Percentiles rank a stretch among this genome's conserved stretches.
Evolutionary conservation across 768 basidiomycete species (phyloP).

Genomic region (Phaeotremella skinneri): DNA sequence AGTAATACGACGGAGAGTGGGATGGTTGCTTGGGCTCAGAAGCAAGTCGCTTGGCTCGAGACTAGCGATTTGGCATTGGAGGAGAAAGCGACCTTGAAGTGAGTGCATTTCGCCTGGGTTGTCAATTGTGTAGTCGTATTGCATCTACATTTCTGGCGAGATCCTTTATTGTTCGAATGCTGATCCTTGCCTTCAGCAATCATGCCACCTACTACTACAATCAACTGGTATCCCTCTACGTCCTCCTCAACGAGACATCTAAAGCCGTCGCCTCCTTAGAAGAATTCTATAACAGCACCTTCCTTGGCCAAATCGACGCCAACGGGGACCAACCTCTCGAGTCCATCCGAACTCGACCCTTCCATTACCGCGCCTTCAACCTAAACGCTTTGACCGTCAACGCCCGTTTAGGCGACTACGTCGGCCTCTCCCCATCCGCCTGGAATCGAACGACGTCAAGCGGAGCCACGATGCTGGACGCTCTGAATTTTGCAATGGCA

Average conservation of each 20-base stretch:
- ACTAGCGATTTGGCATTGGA: constrained; percentile 54
- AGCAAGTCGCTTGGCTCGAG: constrained; percentile 59
- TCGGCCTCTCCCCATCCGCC: constrained; percentile 54
- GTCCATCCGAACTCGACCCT: constrained; percentile 62
- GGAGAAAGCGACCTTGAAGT: constrained; percentile 59
- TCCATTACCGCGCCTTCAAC: constrained; percentile 68
- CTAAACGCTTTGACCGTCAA: constrained; percentile 65
- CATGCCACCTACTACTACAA: constrained; percentile 66
- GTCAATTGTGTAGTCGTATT: no score
- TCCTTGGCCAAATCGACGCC: constrained; percentile 58
- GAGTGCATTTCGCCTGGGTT: constrained; percentile 27
- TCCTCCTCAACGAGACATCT: constrained; percentile 58
- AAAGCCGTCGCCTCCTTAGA: constrained; percentile 58
- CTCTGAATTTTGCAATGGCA: constrained; percentile 60
- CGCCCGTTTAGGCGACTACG: constrained; percentile 60
- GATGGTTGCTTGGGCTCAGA: constrained; percentile 56
- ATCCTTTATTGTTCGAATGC: no score
- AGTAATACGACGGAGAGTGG: constrained; percentile 58
- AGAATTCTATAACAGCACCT: constrained; percentile 59
- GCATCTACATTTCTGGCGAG: background rate
- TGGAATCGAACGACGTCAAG: constrained; percentile 58
- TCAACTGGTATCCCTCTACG: constrained; percentile 61
- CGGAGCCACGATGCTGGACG: constrained; percentile 60
- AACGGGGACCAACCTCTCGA: constrained; percentile 67
- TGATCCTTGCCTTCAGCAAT: constrained; percentile 55